Base-by-base conservation (phyloP, 352 stramenopile genomes). In the Phytophthora megakarya region DNA sequence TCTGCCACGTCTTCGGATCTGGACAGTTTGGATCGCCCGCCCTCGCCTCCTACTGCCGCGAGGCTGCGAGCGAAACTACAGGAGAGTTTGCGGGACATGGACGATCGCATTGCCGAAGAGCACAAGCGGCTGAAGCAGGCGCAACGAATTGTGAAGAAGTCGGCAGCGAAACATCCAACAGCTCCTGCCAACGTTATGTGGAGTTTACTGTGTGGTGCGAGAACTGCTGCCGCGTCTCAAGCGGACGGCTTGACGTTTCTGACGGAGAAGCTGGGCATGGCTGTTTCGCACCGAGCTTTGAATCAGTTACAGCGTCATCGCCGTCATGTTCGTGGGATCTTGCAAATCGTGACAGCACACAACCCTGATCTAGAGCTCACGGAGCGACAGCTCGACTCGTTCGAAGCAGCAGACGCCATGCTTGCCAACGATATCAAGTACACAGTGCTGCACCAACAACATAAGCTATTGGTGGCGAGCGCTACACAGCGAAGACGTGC, bases 221-320 rank as follows among this genome's bases (percentile, higher is more conserved):
- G 70, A 18, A 77, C 73, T 12, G 63, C 59, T 0, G 51, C 51
- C 43, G 44, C 62, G 0, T 59, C 72, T 35, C 66, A 77, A 50
- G 77, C 69, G 3, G 86, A 95, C 55, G 84, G 84, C 0, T 50
- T 93, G 11, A 39, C 72, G 0, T 76, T 82, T 25, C 54, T 95
- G 44, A 80, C 75, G 18, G 81, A 89, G 22, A 72, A 79, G 25
- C 61, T 95, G 2, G 67, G 78, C 0, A 60, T 90, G 16, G 71
- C 81, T 9, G 63, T 83, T 13, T 86, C 89, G 50, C 81, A 89
- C 28, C 80, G 86, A 23, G 80, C 80, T 7, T 55, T 93, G 37
- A 95, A 95, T 51, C 86, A 93, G 46, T 67, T 95, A 30, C 80
- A 89, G 38, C 83, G 86, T n/a, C 83, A 93, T 46, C 80, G 83